Evolutionary conservation across 257 asterid genomes (phyloP), one percentile per base, ranked within the genome.

Genomic region (Fraxinus anomala): DNA sequence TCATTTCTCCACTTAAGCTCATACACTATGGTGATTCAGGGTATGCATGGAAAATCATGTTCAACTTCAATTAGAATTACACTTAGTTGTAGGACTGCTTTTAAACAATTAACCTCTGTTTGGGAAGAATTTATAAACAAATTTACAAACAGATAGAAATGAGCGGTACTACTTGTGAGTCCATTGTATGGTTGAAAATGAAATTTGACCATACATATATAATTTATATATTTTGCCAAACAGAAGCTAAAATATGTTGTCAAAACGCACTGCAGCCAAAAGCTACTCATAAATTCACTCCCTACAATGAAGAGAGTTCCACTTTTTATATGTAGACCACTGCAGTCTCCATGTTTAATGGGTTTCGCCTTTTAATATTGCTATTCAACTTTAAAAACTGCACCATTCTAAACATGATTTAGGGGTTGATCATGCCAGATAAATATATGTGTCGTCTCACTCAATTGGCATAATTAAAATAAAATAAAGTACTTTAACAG

Each of bases 401-500:
- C 44, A 39, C 40, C 44, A 9, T 39, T 39, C 10, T 39, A 39
- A 39, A 39, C 44, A 9, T 39, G 13, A 8, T 39, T 39, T 39
- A 9, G 1, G 44, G 44, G 44, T 39, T 39, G 44, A 39, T 10
- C 13, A 61, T 23, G 33, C 68, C 24, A 61, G 68, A 61, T 61
- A 61, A 61, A 23, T 61, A 21, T 59, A 59, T n/a, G 11, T 6
- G 30, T 59, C 2, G 28, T 13, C 9, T 59, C 30, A 59, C 14
- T 21, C 30, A 59, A 59, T 23, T 59, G 30, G 67, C 67, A 59
- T 8, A 2, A 54, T 6, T 23, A 65, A 80, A 54, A 69, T 73
- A 69, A 70, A 76, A 80, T 67, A 72, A 47, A 85, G 75, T 83
- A 93, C 99, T 91, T 89, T 93, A 83, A 96, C 98, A 34, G 87